Evolutionary conservation across 495 filamentous ascomycete species (phyloP), one percentile per base, ranked within the genome.

Genomic region (Tuber brumale): DNA sequence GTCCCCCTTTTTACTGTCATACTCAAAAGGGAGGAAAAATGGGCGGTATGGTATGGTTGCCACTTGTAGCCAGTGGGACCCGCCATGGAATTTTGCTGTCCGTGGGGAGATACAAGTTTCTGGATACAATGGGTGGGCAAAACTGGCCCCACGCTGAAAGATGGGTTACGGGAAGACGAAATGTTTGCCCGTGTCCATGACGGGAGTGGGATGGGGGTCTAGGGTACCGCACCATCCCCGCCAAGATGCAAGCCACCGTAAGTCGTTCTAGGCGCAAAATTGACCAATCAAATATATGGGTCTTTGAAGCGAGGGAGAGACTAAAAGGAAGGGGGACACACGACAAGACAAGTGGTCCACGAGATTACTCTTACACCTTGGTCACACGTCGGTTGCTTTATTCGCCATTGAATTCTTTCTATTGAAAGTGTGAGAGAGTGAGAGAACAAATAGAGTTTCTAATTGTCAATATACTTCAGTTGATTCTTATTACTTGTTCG

Each of bases 351-450:
- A 57, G 48, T 57, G 48, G 48, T 57, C 10, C 48, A 57, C 48
- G 48, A 57, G 48, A 57, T 57, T 48, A 48, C 19, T 48, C 46
- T 18, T 10, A 57, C 48, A n/a, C 8, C 48, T 57, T 27, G 48
- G 48, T 57, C 48, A 57, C 23, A 27, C 48, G 48, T 57, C 48
- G 48, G 48, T 57, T 57, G 48, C 48, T 57, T 57, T 57, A 57
- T 27, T 27, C 23, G 48, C 48, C 23, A 12, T 27, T n/a, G 48
- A 57, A 57, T 57, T 27, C 48, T 57, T 57, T 57, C 48, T 57
- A 57, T 57, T 57, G 48, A 57, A 57, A 57, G 23, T 27, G 48
- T 27, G 48, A 2, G 48, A 57, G n/a, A 57, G 23, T 27, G 48
- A 57, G 48, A 2, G 48, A n/a, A 4, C 48, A 57, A 57, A 57